phyloP scores from a whole-genome alignment of 148 eudicot species.

The Spergularia bocconei region DNA sequence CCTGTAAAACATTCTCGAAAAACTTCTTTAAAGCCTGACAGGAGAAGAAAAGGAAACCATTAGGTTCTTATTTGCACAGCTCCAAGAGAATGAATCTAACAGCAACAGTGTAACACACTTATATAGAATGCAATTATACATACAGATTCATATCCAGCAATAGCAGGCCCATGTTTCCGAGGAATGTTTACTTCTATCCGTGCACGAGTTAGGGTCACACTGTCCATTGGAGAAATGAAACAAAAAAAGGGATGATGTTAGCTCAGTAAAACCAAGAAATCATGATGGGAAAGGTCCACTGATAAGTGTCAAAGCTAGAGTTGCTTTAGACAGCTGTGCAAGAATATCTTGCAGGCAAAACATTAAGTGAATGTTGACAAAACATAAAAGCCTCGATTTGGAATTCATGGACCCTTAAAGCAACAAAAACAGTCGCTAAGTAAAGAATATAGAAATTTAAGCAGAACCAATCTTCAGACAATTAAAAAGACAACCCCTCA shows the following conservation, averaged over 20 bases:
- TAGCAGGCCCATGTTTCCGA: constrained; percentile 91
- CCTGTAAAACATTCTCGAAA: constrained; percentile 88
- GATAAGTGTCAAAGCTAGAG: background rate
- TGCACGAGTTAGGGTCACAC: constrained; percentile 80
- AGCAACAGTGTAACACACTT: background rate
- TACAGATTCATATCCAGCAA: constrained; percentile 97
- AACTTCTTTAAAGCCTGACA: constrained; percentile 81
- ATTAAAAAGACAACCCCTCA: background rate
- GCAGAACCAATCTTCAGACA: background rate
- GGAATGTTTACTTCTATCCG: constrained; percentile 92
- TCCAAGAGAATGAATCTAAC: background rate
- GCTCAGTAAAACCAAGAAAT: background rate
- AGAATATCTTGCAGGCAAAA: background rate
- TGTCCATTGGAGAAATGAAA: constrained; percentile 26
- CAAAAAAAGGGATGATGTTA: background rate
- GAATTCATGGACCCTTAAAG: background rate
- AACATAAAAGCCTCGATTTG: background rate
- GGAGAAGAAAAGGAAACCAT: constrained; percentile 13
- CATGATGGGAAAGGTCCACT: background rate
- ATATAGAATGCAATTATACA: constrained; percentile 21
- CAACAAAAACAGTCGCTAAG: background rate
- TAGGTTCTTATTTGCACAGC: background rate
- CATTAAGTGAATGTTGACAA: background rate
- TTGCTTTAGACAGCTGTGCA: background rate
- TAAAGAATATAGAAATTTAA: background rate